Conservation (phyloP, 2,329 filamentous ascomycete genomes). For the Hypoxylon sp. region DNA sequence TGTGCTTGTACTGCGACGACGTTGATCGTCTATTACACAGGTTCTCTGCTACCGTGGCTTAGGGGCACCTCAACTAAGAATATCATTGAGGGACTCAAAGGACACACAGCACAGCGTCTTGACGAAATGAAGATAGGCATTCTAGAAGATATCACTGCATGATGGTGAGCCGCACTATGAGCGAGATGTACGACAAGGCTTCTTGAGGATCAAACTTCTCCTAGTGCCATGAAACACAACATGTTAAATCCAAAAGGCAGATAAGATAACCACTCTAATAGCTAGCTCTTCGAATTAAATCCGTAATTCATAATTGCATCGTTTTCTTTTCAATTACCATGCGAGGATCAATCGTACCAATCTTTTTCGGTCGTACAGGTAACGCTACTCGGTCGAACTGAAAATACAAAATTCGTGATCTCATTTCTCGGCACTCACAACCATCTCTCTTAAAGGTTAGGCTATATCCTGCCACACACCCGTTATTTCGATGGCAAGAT, state of each 20-base stretch:
- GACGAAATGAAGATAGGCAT: not conserved
- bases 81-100: not conserved
- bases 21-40: not conserved
- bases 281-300: not conserved
- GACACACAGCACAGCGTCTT: not conserved
- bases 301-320: not conserved
- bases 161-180: not conserved
- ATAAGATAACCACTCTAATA: not conserved
- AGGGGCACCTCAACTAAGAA: not conserved
- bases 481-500: constrained; percentile 83
- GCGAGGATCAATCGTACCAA: constrained; percentile 12
- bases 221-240: not conserved
- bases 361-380: constrained; percentile 29
- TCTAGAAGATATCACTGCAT: not conserved
- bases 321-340: not conserved
- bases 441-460: constrained; percentile 35
- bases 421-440: constrained; percentile 23
- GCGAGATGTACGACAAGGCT: not conserved
- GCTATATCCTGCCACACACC: constrained; percentile 64
- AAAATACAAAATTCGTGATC: constrained; percentile 8
- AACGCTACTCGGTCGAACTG: constrained; percentile 15
- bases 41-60: not conserved
- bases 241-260: not conserved
- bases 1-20: not conserved
- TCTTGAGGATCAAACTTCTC: not conserved